phyloP scores from a whole-genome alignment of 225 moss, liverwort and hornwort genomes.

The Sphagnum contortum region DNA sequence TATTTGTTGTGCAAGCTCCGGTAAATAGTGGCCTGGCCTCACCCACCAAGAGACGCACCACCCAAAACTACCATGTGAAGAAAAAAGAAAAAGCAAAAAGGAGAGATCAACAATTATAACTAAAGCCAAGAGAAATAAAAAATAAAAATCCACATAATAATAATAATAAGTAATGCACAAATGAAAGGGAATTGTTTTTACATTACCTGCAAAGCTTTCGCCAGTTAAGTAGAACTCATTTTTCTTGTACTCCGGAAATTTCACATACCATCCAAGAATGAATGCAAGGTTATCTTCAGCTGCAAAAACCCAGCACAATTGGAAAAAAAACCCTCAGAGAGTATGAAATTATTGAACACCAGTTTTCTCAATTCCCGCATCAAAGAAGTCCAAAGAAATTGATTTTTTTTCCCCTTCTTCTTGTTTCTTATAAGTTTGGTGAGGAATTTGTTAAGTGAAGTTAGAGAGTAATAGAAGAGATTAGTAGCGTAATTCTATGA shows the following conservation, averaged over 20 bases:
- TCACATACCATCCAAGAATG: constrained; percentile 1
- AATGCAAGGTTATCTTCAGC: constrained; percentile 6
- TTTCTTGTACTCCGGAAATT: constrained; percentile 5
- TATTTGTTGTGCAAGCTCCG: constrained; percentile 29
- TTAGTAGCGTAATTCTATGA: too few species aligned
- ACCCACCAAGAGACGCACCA: neutral
- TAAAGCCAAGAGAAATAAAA: neutral
- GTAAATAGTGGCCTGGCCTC: constrained; percentile 32
- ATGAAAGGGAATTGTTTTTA: too few species aligned
- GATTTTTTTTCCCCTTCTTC: too few species aligned
- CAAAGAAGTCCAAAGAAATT: too few species aligned
- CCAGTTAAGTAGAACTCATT: constrained; percentile 5
- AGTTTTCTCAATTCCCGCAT: too few species aligned
- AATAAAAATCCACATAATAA: neutral
- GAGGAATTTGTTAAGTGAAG: too few species aligned
- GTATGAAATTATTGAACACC: too few species aligned
- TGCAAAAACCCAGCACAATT: neutral
- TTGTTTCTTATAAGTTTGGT: too few species aligned
- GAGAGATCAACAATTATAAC: neutral
- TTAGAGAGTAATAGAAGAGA: too few species aligned
- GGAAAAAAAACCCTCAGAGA: too few species aligned
- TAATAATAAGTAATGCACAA: neutral
- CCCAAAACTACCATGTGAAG: neutral
- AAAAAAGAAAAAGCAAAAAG: neutral
- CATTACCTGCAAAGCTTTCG: constrained; percentile 7